Conservation (phyloP, 306 rosid genomes). For the Inga oerstediana region DNA sequence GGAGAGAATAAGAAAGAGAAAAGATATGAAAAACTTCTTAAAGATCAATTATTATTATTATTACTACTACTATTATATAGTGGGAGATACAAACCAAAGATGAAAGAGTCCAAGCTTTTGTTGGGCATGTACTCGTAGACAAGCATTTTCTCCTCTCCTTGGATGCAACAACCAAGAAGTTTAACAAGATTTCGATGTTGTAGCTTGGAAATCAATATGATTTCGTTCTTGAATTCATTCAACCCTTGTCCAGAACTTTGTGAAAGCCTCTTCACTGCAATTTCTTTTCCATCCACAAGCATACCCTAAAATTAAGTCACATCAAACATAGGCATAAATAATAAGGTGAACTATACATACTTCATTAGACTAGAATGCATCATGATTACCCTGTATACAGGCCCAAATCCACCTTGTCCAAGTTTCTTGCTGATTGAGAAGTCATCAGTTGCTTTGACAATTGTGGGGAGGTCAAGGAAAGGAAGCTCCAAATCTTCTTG, state of each 20-base stretch:
- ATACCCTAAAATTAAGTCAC: constrained; percentile 33
- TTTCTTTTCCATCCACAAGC: constrained; percentile 29
- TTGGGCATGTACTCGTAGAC: constrained; percentile 45
- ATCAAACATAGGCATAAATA: neutral
- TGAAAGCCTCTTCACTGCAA: constrained; percentile 46
- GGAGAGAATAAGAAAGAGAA: neutral
- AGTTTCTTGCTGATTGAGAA: constrained; percentile 40
- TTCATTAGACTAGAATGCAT: constrained; percentile 1
- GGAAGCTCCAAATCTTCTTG: constrained; percentile 41
- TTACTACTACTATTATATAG: neutral
- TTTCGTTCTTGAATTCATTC: constrained; percentile 42
- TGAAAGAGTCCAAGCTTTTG: constrained; percentile 37
- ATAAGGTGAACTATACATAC: neutral
- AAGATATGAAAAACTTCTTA: neutral
- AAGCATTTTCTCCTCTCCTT: constrained; percentile 42
- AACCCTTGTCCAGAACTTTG: constrained; percentile 43
- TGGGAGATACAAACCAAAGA: constrained; percentile 33
- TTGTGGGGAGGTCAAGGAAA: constrained; percentile 30
- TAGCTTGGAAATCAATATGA: constrained; percentile 39
- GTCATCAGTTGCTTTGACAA: constrained; percentile 34
- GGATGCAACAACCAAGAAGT: constrained; percentile 36
- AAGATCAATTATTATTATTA: neutral
- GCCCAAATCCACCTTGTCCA: constrained; percentile 48
- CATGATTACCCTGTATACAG: constrained; percentile 38
- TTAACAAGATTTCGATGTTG: constrained; percentile 43